Conservation (phyloP, 306 rosid genomes). For the Cicer chorassanicum region DNA sequence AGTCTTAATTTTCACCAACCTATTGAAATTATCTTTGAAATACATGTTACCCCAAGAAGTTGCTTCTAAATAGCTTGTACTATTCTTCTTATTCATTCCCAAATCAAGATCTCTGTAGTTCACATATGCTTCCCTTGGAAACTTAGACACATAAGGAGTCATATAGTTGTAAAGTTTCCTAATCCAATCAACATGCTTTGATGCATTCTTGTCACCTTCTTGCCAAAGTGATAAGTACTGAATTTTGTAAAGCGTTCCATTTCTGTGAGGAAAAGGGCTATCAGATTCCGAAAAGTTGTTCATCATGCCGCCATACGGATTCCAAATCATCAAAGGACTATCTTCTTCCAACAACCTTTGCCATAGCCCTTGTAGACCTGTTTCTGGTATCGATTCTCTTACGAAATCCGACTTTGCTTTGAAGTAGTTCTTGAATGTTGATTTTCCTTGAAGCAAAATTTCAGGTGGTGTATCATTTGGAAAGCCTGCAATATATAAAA, state of each 20-base stretch:
- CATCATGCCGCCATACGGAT: conserved; percentile 87
- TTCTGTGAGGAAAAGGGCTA: conserved; percentile 80
- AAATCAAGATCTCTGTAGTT: conserved; percentile 87
- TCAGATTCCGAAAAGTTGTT: conserved; percentile 59
- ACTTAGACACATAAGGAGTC: conserved; percentile 70
- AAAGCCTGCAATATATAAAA: conserved; percentile 70
- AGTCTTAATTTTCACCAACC: conserved; percentile 69
- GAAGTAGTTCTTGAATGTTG: conserved; percentile 75
- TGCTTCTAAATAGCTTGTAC: conserved; percentile 56
- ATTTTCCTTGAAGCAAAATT: conserved; percentile 66
- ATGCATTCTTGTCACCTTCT: conserved; percentile 43
- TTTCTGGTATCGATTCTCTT: conserved; percentile 63
- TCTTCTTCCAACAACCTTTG: conserved; percentile 65
- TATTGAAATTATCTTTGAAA: conserved; percentile 72
- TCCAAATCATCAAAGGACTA: conserved; percentile 57
- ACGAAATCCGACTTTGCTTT: conserved; percentile 89
- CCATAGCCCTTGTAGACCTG: conserved; percentile 74
- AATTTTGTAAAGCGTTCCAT: conserved; percentile 68
- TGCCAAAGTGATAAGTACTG: conserved; percentile 67
- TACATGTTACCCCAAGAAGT: conserved; percentile 77
- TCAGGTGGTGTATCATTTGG: conserved; percentile 65
- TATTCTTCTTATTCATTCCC: conserved; percentile 70
- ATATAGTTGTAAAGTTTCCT: conserved; percentile 73
- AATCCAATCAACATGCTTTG: conserved; percentile 73
- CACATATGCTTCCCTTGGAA: conserved; percentile 82